These are phyloP conservation scores for Clitopilus passeckerianus DNA, from an alignment of 768 basidiomycete genomes.

Conservation along the genomic window DNA sequence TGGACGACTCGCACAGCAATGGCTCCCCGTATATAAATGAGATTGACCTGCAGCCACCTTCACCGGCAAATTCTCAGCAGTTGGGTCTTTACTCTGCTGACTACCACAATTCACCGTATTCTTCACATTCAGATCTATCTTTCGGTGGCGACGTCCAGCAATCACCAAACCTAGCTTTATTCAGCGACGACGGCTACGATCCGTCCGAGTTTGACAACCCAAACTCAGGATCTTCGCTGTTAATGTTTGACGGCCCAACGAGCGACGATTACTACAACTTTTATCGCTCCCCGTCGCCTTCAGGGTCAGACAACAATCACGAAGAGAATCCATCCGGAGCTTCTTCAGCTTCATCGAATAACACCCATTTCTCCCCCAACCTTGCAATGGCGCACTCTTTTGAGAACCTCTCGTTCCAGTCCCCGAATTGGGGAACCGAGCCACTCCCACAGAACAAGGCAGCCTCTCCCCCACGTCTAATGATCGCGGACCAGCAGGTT, in stretches of 20 bases:
- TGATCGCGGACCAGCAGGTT: conserved; percentile 44
- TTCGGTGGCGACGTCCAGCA: conserved; percentile 25
- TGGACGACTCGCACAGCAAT: conserved; percentile 14
- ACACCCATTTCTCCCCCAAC: conserved; percentile 43
- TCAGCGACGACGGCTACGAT: conserved; percentile 56
- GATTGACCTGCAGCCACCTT: conserved; percentile 19
- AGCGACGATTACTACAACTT: conserved; percentile 46
- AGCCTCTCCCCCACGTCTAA: conserved; percentile 56
- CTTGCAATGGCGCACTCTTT: conserved; percentile 55
- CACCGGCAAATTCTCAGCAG: conserved; percentile 13
- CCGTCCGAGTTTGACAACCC: conserved; percentile 70
- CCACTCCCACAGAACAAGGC: conserved; percentile 35
- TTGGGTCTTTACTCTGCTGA: conserved; percentile 34
- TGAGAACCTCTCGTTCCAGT: conserved; percentile 60
- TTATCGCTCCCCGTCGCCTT: conserved; percentile 60
- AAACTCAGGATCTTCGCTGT: conserved; percentile 34
- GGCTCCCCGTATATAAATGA: conserved; percentile 24
- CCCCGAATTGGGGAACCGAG: conserved; percentile 51
- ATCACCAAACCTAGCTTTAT: conserved; percentile 40
- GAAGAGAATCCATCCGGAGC: conserved; percentile 52
- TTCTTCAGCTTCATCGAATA: conserved; percentile 64
- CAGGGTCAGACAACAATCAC: conserved; percentile 30
- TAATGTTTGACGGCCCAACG: conserved; percentile 45
- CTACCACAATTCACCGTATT: conserved; percentile 69
- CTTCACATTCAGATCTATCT: conserved; percentile 61